Evolutionary conservation across 192 early-diverging fungal species (phyloP), one percentile per base, ranked within the genome.

Genomic region (Chytriomyces sp.): DNA sequence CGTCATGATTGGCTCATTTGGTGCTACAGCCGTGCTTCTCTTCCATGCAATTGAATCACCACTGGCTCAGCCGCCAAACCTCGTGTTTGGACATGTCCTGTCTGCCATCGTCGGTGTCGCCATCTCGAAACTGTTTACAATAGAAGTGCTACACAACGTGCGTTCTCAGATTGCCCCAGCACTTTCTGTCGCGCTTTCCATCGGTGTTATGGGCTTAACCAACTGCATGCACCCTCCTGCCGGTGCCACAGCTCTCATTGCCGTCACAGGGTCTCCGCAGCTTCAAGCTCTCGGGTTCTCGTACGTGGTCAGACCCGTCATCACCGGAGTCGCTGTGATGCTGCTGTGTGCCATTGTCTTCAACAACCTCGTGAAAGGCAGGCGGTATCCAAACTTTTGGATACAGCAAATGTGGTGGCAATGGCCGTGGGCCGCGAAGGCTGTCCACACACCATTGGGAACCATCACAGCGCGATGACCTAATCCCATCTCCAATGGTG

Each of bases 31-130:
- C 4, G 88, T 91, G 3, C 71, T 91, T 16, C 59, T 90, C 0
- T 91, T 86, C 77, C 88, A 88, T 61, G 81, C 87, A 6, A 85
- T 89, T 24, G 90, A 89, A 5, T 77, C 89, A 5, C 90, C 90
- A 0, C 68, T 91, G 61, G 81, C 87, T 7, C 90, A 91, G 43
- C 90, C 90, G 45, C 80, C 85, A 3, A 89, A 89, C 64, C 44
- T 80, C 7, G 68, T 79, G 35, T 16, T 80, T 8, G 78, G 75
- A 16, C 75, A 77, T 18, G 18, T 59, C 11, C 18, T 71, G 24
- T 71, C 69, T 10, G 69, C 69, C 24, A 24, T 71, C 16, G 44
- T 71, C 48, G 69, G 69, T 20, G 69, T 71, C 50, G 18, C 57
- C 8, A 60, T 57, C 50, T 50, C 69, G 35, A 71, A 71, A 45